A percentile compares a stretch with the other conserved stretches of the same genome.
Evolutionary conservation across 768 basidiomycete species (phyloP).

Genomic region (Panaeolus papilionaceus): DNA sequence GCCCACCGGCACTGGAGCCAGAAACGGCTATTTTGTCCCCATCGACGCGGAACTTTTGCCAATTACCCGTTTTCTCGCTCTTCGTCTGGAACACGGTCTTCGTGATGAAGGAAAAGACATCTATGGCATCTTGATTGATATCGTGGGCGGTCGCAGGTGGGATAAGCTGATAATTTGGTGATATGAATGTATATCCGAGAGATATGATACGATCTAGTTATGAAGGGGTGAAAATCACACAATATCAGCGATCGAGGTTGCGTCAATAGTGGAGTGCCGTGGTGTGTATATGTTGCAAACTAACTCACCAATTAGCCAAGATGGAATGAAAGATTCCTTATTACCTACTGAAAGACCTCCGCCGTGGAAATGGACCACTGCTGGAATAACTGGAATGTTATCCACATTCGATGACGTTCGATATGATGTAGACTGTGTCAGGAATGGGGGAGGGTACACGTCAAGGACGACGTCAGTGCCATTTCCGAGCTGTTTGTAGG

Average conservation of each 20-base stretch:
- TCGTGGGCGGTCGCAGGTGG: slow-evolving; percentile 60
- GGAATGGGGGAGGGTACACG: background rate
- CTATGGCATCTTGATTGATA: slow-evolving; percentile 61
- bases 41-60: slow-evolving; percentile 44
- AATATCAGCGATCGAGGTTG: no score
- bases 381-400: slow-evolving; percentile 29
- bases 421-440: background rate
- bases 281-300: slow-evolving; percentile 28
- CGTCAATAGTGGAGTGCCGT: no score
- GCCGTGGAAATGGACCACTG: slow-evolving; percentile 53
- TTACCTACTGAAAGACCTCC: slow-evolving; percentile 70
- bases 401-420: background rate
- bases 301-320: slow-evolving; percentile 66
- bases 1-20: slow-evolving; percentile 66
- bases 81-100: slow-evolving; percentile 41
- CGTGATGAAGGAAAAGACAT: slow-evolving; percentile 35
- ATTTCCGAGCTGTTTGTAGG: background rate
- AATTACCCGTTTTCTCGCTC: slow-evolving; percentile 10
- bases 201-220: no score
- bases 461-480: background rate
- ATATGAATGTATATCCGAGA: slow-evolving; percentile 52
- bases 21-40: slow-evolving; percentile 52
- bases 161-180: slow-evolving; percentile 54
- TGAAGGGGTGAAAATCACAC: no score
- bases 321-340: slow-evolving; percentile 65